Base-by-base conservation (phyloP, 306 rosid genomes). In the Corylus avellana region DNA sequence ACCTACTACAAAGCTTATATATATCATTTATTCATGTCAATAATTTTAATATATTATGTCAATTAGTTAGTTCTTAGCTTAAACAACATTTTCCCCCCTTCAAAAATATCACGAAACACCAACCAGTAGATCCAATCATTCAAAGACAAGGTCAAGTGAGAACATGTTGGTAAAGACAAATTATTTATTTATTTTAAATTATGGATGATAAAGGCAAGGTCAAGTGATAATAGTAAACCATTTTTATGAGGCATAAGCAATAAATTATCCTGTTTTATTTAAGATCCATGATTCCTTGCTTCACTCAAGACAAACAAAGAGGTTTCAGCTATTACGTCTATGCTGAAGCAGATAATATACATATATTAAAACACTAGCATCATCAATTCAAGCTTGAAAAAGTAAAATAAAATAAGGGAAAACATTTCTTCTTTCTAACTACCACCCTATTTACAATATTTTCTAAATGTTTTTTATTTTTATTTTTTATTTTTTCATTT, bases 311-410 rank as follows among this genome's bases (percentile, higher is more conserved):
- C 86, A 86, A 77, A 53, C 42, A 22, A 47, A 78, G 70, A 50
- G 75, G 63, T 32, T 76, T 74, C 80, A 63, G 79, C 83, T 59
- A 69, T 83, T 79, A 74, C 85, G 80, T 80, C 84, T 48, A 22
- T 74, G 8, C 25, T 76, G 16, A 7, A 3, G 56, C 18, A 0
- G 59, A 74, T 66, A 74, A 47, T 50, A 66, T 76, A 75, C 61
- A 50, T 70, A 59, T 12, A 51, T 79, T 84, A 63, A 35, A 29
- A 70, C 35, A 47, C 78, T 46, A 27, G 50, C 70, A 70, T 69
- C 71, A 85, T 73, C 76, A 48, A 80, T 82, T 70, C 76, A 70
- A 71, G 35, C 74, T 82, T 78, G 4, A 17, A 37, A 63, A 64
- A 70, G 1, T 58, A 72, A 64, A 73, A 75, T 70, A 66, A 42